Evolutionary conservation across 2,329 filamentous ascomycete genomes (phyloP).

Genomic region (Hyphodiscus sp.): DNA sequence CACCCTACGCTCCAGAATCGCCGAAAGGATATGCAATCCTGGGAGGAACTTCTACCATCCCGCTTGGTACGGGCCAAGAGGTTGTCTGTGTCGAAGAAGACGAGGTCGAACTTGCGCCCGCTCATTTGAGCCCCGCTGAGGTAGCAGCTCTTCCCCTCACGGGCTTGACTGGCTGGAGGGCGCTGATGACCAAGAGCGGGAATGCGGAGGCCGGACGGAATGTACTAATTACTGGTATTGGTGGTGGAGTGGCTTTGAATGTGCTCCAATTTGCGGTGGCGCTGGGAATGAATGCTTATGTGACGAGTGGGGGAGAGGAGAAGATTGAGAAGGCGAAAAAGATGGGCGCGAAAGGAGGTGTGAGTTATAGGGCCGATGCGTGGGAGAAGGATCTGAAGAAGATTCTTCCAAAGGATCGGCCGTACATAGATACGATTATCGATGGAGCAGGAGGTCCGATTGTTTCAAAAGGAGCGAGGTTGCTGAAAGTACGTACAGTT

Average conservation of each 20-base stretch:
- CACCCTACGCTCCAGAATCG: constrained; percentile 67
- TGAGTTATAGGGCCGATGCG: constrained; percentile 67
- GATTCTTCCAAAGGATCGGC: constrained; percentile 57
- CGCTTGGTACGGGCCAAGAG: constrained; percentile 68
- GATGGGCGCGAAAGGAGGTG: constrained; percentile 75
- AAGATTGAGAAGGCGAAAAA: constrained; percentile 65
- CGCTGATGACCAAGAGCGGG: constrained; percentile 70
- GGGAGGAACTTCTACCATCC: constrained; percentile 60
- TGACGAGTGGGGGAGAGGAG: constrained; percentile 49
- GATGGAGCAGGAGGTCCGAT: constrained; percentile 89
- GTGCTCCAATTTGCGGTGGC: constrained; percentile 73
- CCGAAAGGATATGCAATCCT: constrained; percentile 54
- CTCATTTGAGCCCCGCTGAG: constrained; percentile 65
- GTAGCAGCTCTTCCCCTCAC: constrained; percentile 80
- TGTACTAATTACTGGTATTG: constrained; percentile 83
- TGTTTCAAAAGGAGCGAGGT: constrained; percentile 56
- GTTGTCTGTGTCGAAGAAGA: constrained; percentile 60
- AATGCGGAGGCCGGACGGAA: constrained; percentile 61
- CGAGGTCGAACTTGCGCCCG: constrained; percentile 72
- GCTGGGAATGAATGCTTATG: constrained; percentile 41
- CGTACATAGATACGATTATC: constrained; percentile 73
- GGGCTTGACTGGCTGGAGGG: constrained; percentile 83
- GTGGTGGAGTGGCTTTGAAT: constrained; percentile 83
- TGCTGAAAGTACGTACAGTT: constrained; percentile 55
- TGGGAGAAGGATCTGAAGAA: constrained; percentile 74